Evolutionary conservation across 768 basidiomycete species (phyloP).

Genomic region (Sutorius australiensis): DNA sequence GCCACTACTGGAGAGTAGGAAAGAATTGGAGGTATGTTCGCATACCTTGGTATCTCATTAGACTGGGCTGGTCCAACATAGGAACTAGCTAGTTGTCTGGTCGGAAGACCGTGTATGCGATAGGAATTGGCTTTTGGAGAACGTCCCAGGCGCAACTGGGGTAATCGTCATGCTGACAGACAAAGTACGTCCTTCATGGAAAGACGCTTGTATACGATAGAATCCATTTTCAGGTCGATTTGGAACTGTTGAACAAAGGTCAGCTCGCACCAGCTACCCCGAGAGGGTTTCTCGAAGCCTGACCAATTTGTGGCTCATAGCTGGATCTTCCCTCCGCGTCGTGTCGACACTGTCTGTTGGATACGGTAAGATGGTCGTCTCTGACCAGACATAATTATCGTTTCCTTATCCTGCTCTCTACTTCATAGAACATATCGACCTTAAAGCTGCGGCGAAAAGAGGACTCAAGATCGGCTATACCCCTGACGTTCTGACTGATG

Average conservation of each 20-base stretch:
- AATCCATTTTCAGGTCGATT: slow-evolving; percentile 51
- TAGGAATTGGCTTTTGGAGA: slow-evolving; percentile 69
- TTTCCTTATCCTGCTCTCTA: background rate
- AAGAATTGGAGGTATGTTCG: slow-evolving; percentile 50
- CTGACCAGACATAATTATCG: background rate
- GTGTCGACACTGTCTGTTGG: slow-evolving; percentile 94
- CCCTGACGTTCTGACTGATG: slow-evolving; percentile 89
- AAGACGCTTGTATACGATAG: background rate
- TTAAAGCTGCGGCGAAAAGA: slow-evolving; percentile 53
- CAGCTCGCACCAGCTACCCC: background rate
- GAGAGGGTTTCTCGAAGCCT: background rate
- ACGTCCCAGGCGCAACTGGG: slow-evolving; percentile 63
- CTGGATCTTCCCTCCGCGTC: slow-evolving; percentile 71
- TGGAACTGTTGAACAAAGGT: slow-evolving; percentile 52
- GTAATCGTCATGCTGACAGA: slow-evolving; percentile 66
- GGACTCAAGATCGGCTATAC: slow-evolving; percentile 83
- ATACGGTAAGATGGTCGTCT: slow-evolving; percentile 50
- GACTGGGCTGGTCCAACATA: background rate
- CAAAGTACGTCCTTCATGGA: slow-evolving; percentile 43
- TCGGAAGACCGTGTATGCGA: slow-evolving; percentile 53
- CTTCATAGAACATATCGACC: slow-evolving; percentile 75
- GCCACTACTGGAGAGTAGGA: slow-evolving; percentile 46
- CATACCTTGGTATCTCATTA: background rate
- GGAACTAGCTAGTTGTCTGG: slow-evolving; percentile 46
- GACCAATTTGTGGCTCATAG: slow-evolving; percentile 34